These are phyloP conservation scores for Hymenoscyphus scutula DNA, from an alignment of 2,329 filamentous ascomycete genomes.

Conservation along the genomic window DNA sequence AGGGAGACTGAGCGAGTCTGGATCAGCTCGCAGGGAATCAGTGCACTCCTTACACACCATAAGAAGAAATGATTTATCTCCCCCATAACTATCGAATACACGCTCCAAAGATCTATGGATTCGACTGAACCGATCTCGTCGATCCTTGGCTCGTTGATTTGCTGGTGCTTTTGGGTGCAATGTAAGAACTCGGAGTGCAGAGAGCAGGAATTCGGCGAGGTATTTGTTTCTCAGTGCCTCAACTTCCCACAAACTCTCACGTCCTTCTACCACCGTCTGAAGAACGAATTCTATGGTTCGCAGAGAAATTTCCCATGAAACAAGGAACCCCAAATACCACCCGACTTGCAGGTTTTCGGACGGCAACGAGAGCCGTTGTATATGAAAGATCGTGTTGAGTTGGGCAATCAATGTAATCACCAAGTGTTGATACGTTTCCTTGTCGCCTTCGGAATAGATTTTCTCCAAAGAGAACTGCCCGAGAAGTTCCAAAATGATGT, in stretches of 20 bases:
- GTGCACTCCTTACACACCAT: conserved; percentile 40
- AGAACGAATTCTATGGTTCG: conserved; percentile 41
- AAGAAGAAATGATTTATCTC: conserved; percentile 41
- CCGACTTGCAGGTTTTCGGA: conserved; percentile 38
- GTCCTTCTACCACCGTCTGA: conserved; percentile 39
- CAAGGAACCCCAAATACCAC: conserved; percentile 40
- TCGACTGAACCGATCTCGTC: conserved; percentile 40
- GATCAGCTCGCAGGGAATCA: conserved; percentile 37
- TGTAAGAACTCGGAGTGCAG: conserved; percentile 39
- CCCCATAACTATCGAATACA: conserved; percentile 42
- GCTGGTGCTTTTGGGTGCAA: conserved; percentile 41
- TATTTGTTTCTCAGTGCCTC: conserved; percentile 38
- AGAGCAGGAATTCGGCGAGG: conserved; percentile 40
- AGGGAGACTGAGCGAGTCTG: conserved; percentile 38
- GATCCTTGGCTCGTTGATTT: conserved; percentile 37
- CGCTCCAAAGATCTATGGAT: conserved; percentile 40
- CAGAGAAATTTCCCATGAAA: conserved; percentile 42
- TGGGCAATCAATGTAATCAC: conserved; percentile 40
- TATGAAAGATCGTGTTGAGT: conserved; percentile 41
- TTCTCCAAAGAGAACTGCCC: conserved; percentile 44
- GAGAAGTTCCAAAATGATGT: conserved; percentile 42
- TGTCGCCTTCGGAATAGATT: conserved; percentile 39
- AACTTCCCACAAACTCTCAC: conserved; percentile 35
- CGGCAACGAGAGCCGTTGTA: conserved; percentile 43
- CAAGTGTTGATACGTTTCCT: conserved; percentile 39